A percentile compares a stretch with the other conserved stretches of the same genome.
Conservation (phyloP, 208 protist genomes). For the Acanthamoeba triangularis region DNA sequence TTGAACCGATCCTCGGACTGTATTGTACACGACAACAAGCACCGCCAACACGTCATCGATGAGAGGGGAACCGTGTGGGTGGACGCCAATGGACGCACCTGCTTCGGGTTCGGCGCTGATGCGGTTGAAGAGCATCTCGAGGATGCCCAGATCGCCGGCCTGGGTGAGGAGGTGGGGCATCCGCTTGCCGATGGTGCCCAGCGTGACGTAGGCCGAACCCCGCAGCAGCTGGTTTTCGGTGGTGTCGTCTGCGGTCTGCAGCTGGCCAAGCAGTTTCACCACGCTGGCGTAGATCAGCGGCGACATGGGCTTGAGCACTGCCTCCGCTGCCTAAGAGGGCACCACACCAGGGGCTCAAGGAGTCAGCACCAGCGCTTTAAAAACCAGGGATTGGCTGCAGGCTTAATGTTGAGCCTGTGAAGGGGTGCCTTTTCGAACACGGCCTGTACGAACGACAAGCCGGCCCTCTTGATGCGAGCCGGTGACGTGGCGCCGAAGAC, state of each 20-base stretch:
- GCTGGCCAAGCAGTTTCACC: constrained; percentile 53
- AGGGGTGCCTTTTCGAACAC: constrained; percentile 31
- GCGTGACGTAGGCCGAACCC: constrained; percentile 48
- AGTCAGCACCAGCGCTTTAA: not conserved
- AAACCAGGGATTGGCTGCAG: too few relatives aligned
- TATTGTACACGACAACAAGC: too few relatives aligned
- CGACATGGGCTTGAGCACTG: constrained; percentile 63
- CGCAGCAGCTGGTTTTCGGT: constrained; percentile 64
- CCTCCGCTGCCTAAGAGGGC: not conserved
- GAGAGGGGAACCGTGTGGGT: too few relatives aligned
- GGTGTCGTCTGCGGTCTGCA: constrained; percentile 25
- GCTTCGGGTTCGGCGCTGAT: constrained; percentile 50
- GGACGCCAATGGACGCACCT: not conserved
- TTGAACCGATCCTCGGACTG: too few relatives aligned
- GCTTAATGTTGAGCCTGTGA: too few relatives aligned
- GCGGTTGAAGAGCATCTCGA: constrained; percentile 72
- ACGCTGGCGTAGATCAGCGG: constrained; percentile 66
- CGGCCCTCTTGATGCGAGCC: constrained; percentile 26
- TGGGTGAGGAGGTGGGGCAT: constrained; percentile 67
- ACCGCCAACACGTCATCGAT: too few relatives aligned
- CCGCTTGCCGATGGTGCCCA: constrained; percentile 66
- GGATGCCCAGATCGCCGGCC: constrained; percentile 18
- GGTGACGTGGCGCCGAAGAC: constrained; percentile 73
- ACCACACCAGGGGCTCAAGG: not conserved
- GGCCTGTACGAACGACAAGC: constrained; percentile 57